phyloP scores from a whole-genome alignment of 148 eudicot genomes.

The Nepenthes gracilis region DNA sequence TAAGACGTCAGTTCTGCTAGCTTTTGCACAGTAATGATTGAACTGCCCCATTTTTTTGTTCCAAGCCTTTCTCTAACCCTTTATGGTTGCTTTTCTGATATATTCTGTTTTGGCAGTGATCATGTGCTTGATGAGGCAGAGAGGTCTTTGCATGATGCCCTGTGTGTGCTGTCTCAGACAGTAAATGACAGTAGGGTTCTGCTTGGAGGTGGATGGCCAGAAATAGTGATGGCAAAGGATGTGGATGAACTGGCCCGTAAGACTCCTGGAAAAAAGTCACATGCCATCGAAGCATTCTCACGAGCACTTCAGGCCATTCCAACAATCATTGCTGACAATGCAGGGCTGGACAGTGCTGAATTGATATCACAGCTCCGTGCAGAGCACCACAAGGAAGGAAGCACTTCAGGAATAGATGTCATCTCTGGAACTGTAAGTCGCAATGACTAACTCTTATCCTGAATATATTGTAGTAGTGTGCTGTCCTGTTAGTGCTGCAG shows the following conservation, averaged over 20 bases:
- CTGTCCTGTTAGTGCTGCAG: neutral
- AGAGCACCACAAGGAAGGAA: constrained; percentile 82
- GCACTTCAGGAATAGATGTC: constrained; percentile 84
- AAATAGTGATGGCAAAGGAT: constrained; percentile 94
- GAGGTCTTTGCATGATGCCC: constrained; percentile 89
- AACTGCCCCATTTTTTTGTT: too few relatives aligned
- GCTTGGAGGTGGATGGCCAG: constrained; percentile 99
- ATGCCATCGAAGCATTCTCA: constrained; percentile 96
- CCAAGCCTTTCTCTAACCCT: neutral
- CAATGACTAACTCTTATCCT: neutral
- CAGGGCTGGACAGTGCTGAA: constrained; percentile 96
- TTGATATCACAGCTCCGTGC: constrained; percentile 89
- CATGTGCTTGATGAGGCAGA: constrained; percentile 99
- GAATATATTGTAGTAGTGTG: neutral
- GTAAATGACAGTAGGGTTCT: constrained; percentile 90
- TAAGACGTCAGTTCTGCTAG: too few relatives aligned
- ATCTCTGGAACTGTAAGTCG: constrained; percentile 76
- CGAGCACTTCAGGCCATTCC: constrained; percentile 89
- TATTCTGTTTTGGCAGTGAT: constrained; percentile 37
- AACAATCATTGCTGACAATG: constrained; percentile 90
- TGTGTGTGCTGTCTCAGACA: constrained; percentile 94
- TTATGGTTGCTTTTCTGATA: neutral
- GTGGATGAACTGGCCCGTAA: constrained; percentile 90
- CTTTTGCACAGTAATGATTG: too few relatives aligned
- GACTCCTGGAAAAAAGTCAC: constrained; percentile 95